These are phyloP conservation scores for Dioscorea zingiberensis DNA, from an alignment of 106 monocot genomes.

Conservation along the genomic window DNA sequence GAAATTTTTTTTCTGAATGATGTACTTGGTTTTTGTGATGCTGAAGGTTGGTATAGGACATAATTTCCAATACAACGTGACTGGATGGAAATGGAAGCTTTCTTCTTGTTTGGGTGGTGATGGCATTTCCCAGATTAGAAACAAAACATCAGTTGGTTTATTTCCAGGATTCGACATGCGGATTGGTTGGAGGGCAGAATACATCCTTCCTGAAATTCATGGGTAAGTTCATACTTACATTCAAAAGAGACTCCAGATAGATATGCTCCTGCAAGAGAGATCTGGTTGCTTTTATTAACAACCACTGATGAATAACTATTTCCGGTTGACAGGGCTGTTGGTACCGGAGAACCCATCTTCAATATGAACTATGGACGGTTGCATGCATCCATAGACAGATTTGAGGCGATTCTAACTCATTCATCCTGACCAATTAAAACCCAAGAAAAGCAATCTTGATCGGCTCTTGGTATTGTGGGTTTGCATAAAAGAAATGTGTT, in stretches of 20 bases:
- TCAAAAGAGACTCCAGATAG: too few relatives aligned
- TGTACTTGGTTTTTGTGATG: neutral
- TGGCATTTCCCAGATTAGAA: conserved; percentile 72
- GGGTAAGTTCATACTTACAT: conserved; percentile 40
- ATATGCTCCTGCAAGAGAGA: too few relatives aligned
- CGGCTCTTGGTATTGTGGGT: too few relatives aligned
- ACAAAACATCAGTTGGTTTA: conserved; percentile 62
- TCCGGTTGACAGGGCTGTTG: conserved; percentile 41
- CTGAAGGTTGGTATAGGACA: conserved; percentile 71
- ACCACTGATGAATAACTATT: neutral
- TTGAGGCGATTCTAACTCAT: conserved; percentile 82
- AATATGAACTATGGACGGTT: conserved; percentile 80
- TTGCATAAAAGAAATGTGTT: too few relatives aligned
- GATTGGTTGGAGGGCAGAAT: conserved; percentile 92
- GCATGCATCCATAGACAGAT: conserved; percentile 83
- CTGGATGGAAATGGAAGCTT: conserved; percentile 80
- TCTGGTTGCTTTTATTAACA: too few relatives aligned
- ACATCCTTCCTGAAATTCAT: conserved; percentile 87
- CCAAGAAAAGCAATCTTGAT: too few relatives aligned
- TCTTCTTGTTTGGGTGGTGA: conserved; percentile 73
- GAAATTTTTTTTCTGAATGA: too few relatives aligned
- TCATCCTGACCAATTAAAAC: conserved; percentile 10
- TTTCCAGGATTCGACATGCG: conserved; percentile 88
- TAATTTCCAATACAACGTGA: conserved; percentile 46
- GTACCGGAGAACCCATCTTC: conserved; percentile 66